phyloP scores from a whole-genome alignment of 2,329 filamentous ascomycete species.

The Botrytis pseudocinerea region DNA sequence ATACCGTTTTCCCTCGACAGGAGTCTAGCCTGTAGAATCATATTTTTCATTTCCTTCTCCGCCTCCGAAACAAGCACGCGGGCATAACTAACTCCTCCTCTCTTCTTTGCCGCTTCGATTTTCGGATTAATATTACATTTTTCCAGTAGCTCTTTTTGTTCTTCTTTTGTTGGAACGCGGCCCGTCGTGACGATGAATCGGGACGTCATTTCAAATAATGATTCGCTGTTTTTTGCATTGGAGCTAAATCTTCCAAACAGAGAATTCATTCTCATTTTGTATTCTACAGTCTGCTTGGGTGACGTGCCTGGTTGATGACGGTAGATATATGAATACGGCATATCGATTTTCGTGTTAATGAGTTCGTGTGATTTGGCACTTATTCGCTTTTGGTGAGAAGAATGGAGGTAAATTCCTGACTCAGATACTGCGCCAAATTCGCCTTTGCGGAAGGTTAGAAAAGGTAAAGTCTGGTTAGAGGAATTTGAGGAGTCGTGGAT shows the following conservation, averaged over 20 bases:
- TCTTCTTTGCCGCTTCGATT: background rate
- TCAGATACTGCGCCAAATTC: conserved; percentile 66
- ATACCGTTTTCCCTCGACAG: background rate
- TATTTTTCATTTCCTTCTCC: background rate
- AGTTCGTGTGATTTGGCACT: background rate
- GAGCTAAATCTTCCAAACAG: background rate
- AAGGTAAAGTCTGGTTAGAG: background rate
- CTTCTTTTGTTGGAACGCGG: background rate
- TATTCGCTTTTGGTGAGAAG: conserved; percentile 2
- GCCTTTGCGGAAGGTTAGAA: conserved; percentile 28
- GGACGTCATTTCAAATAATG: background rate
- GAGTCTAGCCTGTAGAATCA: background rate
- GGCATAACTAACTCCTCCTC: background rate
- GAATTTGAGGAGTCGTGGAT: background rate
- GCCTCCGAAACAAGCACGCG: background rate
- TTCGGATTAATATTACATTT: background rate
- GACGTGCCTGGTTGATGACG: background rate
- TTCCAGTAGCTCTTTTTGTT: background rate
- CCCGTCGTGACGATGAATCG: background rate
- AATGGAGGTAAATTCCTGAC: conserved; percentile 45
- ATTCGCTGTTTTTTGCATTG: background rate
- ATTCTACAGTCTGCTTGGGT: background rate
- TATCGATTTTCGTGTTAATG: conserved; percentile 48
- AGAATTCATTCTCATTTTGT: background rate
- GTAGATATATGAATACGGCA: conserved; percentile 45